Percentiles rank a stretch among this genome's conserved stretches.
phyloP scores from a whole-genome alignment of 495 filamentous ascomycete species.

The Penicillium psychrofluorescens region DNA sequence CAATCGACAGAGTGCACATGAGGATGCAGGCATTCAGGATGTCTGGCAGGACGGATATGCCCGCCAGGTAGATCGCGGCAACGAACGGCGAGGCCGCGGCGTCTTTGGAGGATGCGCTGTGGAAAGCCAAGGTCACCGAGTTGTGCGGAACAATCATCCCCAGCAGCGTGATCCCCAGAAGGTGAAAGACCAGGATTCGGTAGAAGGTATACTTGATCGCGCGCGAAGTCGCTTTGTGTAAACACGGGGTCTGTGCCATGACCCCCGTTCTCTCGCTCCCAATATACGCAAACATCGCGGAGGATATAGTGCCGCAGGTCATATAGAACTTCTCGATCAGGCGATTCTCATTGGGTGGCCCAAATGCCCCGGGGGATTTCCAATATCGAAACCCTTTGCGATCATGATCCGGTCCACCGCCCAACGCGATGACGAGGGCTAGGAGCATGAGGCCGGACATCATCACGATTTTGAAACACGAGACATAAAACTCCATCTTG shows the following conservation, averaged over 20 bases:
- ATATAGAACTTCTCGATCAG: conserved; percentile 46
- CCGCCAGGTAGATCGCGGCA: conserved; percentile 44
- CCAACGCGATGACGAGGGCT: conserved; percentile 54
- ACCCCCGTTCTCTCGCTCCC: conserved; percentile 77
- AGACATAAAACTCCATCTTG: conserved; percentile 45
- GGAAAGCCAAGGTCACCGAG: conserved; percentile 32
- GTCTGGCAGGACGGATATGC: conserved; percentile 42
- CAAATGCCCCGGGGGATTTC: conserved; percentile 36
- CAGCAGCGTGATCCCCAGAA: conserved; percentile 40
- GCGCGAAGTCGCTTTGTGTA: conserved; percentile 60
- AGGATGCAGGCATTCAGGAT: conserved; percentile 60
- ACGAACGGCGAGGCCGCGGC: conserved; percentile 54
- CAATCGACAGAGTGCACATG: conserved; percentile 68
- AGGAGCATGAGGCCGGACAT: conserved; percentile 63
- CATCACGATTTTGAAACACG: conserved; percentile 58
- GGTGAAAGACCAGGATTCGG: conserved; percentile 75
- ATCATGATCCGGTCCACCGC: conserved; percentile 62
- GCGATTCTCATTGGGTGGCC: conserved; percentile 1
- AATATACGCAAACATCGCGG: conserved; percentile 72
- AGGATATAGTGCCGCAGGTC: conserved; percentile 67
- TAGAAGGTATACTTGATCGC: conserved; percentile 74
- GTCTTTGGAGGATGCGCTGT: conserved; percentile 11
- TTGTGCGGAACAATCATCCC: conserved; percentile 51
- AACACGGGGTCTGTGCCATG: conserved; percentile 59
- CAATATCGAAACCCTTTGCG: conserved; percentile 68